These are phyloP conservation scores for Fusarium nodosum DNA, from an alignment of 2,329 filamentous ascomycete species.

Conservation along the genomic window DNA sequence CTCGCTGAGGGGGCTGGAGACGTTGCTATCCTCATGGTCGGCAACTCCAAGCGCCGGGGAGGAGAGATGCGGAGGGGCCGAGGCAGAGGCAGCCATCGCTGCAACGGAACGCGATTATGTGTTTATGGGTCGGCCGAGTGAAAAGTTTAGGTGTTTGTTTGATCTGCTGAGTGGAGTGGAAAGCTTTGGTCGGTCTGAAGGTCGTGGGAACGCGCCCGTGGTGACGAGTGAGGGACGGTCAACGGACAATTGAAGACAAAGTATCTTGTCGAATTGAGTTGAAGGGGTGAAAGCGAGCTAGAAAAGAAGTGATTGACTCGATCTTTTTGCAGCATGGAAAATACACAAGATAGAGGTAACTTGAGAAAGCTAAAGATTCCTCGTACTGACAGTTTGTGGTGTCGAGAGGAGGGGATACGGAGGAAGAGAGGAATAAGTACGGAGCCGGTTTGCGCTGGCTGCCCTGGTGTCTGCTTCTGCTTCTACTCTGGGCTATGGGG, in stretches of 20 bases:
- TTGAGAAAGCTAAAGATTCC: constrained; percentile 12
- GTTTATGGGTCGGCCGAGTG: constrained; percentile 27
- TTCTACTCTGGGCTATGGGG: constrained; percentile 25
- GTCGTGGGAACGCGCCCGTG: constrained; percentile 43
- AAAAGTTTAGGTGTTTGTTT: neutral
- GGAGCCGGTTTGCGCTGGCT: constrained; percentile 48
- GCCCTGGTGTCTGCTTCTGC: constrained; percentile 18
- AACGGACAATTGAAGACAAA: constrained; percentile 19
- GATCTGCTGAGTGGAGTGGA: constrained; percentile 16
- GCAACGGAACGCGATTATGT: constrained; percentile 37
- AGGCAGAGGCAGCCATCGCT: constrained; percentile 67
- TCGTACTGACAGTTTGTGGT: constrained; percentile 19
- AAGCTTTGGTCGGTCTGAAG: constrained; percentile 30
- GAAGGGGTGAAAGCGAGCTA: constrained; percentile 4
- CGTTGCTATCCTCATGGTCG: constrained; percentile 74
- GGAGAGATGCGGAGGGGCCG: constrained; percentile 64
- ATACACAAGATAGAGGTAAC: constrained; percentile 8
- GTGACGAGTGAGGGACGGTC: constrained; percentile 35
- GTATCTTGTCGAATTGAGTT: constrained; percentile 10
- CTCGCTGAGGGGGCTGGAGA: constrained; percentile 93
- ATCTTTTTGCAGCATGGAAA: constrained; percentile 30
- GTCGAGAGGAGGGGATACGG: constrained; percentile 28
- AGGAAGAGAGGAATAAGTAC: constrained; percentile 39
- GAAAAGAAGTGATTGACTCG: constrained; percentile 25
- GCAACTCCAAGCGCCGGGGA: constrained; percentile 55